Evolutionary conservation across 345 rosid species (phyloP).

Genomic region (Aegle marmelos): DNA sequence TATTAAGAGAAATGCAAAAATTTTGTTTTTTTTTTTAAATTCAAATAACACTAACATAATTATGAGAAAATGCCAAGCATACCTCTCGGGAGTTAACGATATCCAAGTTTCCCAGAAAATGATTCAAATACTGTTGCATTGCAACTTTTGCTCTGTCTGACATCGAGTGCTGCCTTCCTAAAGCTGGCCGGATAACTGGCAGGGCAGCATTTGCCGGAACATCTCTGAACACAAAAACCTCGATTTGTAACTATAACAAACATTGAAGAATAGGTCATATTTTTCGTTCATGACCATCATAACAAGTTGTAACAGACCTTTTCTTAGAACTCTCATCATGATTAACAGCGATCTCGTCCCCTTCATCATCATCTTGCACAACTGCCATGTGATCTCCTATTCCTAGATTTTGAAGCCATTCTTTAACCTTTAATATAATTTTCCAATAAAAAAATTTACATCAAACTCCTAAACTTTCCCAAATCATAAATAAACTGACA

Average conservation of each 20-base stretch:
- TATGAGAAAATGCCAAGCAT: conserved; percentile 17
- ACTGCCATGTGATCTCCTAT: conserved; percentile 73
- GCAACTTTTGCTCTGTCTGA: conserved; percentile 91
- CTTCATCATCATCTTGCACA: conserved; percentile 79
- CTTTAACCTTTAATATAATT: conserved; percentile 88
- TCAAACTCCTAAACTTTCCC: conserved; percentile 38
- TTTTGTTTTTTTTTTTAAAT: conserved; percentile 3
- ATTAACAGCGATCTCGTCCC: conserved; percentile 66
- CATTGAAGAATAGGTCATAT: conserved; percentile 1
- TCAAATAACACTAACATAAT: background rate
- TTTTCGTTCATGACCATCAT: background rate
- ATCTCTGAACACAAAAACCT: conserved; percentile 62
- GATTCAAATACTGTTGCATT: conserved; percentile 91
- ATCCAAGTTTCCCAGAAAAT: conserved; percentile 90
- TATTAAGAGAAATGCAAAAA: conserved; percentile 14
- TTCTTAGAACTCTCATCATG: conserved; percentile 76
- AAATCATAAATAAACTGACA: conserved; percentile 5
- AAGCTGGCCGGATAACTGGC: conserved; percentile 83
- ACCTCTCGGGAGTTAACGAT: conserved; percentile 97
- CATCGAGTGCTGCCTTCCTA: conserved; percentile 90
- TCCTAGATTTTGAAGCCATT: conserved; percentile 99
- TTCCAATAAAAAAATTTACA: conserved; percentile 41
- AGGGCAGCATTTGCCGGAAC: conserved; percentile 98
- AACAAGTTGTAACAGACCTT: conserved; percentile 44
- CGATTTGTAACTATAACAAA: conserved; percentile 27